phyloP scores from a whole-genome alignment of 768 basidiomycete species.

The Dacryopinax primogenitus region DNA sequence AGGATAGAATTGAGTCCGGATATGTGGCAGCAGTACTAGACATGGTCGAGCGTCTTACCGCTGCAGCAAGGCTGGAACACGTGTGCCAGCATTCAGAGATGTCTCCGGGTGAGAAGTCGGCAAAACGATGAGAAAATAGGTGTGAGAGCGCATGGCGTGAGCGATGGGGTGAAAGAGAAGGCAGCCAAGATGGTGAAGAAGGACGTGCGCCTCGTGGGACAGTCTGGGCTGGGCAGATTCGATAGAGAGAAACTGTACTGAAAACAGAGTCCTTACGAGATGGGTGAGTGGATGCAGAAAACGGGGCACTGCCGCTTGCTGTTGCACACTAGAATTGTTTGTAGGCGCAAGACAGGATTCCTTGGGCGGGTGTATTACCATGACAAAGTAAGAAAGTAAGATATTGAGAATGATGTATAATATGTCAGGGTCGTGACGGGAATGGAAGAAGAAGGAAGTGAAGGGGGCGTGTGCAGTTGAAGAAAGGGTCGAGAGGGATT shows the following conservation, averaged over 20 bases:
- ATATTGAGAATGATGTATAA: too few relatives aligned
- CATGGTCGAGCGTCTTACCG: background rate
- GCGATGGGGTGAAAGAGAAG: background rate
- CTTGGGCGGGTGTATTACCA: background rate
- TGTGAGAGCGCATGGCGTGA: background rate
- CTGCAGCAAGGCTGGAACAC: conserved; percentile 3
- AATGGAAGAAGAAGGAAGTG: background rate
- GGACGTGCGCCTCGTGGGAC: background rate
- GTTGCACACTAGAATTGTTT: background rate
- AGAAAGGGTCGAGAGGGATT: too few relatives aligned
- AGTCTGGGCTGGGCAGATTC: background rate
- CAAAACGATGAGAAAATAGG: background rate
- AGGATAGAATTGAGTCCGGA: background rate
- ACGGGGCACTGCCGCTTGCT: too few relatives aligned
- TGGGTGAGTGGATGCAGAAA: too few relatives aligned
- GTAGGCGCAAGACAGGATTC: background rate
- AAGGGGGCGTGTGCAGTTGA: background rate
- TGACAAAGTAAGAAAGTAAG: background rate
- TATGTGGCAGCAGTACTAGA: background rate
- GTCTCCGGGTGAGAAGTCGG: background rate
- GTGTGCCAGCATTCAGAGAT: background rate
- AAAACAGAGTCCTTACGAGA: too few relatives aligned
- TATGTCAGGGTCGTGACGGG: background rate
- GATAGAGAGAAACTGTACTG: too few relatives aligned
- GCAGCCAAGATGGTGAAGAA: background rate